These are phyloP conservation scores for Phyllosticta citribraziliensis DNA, from an alignment of 2,329 filamentous ascomycete genomes.

Conservation along the genomic window DNA sequence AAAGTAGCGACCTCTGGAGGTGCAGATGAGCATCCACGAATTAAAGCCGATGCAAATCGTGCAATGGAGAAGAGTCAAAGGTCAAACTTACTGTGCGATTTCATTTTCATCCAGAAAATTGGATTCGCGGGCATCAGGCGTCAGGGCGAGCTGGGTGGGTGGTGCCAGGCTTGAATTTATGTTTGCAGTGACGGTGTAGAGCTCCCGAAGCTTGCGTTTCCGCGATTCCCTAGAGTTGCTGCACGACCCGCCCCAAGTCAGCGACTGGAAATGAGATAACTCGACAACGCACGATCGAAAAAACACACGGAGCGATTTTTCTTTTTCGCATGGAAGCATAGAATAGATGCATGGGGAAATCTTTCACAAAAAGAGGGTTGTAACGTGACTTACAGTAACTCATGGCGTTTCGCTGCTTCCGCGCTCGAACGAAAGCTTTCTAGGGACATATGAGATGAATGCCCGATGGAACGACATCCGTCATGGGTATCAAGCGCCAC, in stretches of 20 bases:
- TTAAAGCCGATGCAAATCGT: conserved; percentile 11
- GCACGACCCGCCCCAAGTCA: conserved; percentile 11
- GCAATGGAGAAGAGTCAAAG: conserved; percentile 23
- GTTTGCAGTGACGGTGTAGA: conserved; percentile 71
- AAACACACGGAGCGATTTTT: conserved; percentile 31
- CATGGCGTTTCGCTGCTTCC: conserved; percentile 31
- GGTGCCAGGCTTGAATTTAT: conserved; percentile 45
- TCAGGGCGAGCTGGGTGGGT: conserved; percentile 45
- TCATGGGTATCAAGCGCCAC: conserved; percentile 34
- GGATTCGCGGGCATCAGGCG: conserved; percentile 40
- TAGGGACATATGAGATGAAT: conserved; percentile 39
- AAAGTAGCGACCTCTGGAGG: conserved; percentile 45
- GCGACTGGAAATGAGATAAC: conserved; percentile 16
- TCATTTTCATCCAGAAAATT: conserved; percentile 50
- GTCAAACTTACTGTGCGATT: conserved; percentile 43
- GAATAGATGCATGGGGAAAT: conserved; percentile 20
- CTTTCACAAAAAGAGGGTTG: conserved; percentile 19
- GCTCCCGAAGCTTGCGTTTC: conserved; percentile 83
- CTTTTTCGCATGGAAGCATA: conserved; percentile 26
- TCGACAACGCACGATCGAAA: conserved; percentile 28
- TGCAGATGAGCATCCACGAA: not conserved
- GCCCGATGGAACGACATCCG: conserved; percentile 37
- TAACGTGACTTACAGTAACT: conserved; percentile 33
- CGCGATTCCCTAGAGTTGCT: conserved; percentile 59
- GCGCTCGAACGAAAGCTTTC: conserved; percentile 33